Evolutionary conservation across 2,329 filamentous ascomycete genomes (phyloP).

Genomic region (Colletotrichum falcatum): DNA sequence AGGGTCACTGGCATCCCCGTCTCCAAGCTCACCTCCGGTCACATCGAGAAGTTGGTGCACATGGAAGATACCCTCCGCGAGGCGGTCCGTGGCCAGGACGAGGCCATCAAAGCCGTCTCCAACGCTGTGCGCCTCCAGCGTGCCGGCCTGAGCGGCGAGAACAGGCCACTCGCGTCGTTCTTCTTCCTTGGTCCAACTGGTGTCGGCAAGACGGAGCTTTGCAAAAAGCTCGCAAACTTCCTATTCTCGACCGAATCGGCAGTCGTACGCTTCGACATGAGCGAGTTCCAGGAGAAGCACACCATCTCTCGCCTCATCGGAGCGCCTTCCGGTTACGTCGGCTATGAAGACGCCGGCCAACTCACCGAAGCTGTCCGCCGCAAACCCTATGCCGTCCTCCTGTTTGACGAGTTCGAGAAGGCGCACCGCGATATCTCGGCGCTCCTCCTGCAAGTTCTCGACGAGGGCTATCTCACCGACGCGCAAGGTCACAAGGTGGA

Average conservation of each 20-base stretch:
- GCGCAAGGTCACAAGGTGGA: constrained; percentile 96
- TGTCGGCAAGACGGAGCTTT: constrained; percentile 96
- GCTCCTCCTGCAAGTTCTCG: constrained; percentile 90
- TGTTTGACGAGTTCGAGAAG: constrained; percentile 99
- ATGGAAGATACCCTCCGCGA: constrained; percentile 93
- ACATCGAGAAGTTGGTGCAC: constrained; percentile 92
- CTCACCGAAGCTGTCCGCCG: constrained; percentile 94
- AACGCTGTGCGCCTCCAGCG: constrained; percentile 95
- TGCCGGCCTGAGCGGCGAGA: constrained; percentile 90
- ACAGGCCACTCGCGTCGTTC: constrained; percentile 91
- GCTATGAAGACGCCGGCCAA: constrained; percentile 96
- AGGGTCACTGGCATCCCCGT: constrained; percentile 93
- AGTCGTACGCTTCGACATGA: constrained; percentile 96
- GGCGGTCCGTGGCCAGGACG: constrained; percentile 91
- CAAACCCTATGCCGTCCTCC: constrained; percentile 93
- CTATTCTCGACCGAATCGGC: constrained; percentile 93
- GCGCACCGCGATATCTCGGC: constrained; percentile 95
- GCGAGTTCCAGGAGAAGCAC: constrained; percentile 97
- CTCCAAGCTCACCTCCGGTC: constrained; percentile 90
- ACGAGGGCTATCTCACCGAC: constrained; percentile 96
- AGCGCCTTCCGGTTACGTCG: constrained; percentile 92
- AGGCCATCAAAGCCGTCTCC: constrained; percentile 89
- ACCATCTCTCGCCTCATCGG: constrained; percentile 94
- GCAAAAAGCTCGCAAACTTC: constrained; percentile 94
- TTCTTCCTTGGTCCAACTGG: constrained; percentile 98